These are phyloP conservation scores for Naganishia liquefaciens DNA, from an alignment of 1,284 basidiomycete species.

Conservation along the genomic window DNA sequence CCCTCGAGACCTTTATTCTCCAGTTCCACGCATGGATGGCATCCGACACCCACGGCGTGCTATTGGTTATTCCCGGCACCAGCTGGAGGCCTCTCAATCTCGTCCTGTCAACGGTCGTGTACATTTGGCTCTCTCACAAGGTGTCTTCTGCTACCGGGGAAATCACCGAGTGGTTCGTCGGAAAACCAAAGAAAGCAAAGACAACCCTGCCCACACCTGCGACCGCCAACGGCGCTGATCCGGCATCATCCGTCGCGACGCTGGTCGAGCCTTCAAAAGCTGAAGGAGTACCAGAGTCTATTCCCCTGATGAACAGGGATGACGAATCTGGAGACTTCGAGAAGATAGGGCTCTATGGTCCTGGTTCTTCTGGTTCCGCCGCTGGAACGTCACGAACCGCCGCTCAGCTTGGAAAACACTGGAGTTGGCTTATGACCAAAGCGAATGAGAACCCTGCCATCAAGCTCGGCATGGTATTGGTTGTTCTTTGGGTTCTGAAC, in stretches of 20 bases:
- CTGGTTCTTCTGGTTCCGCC: conserved; percentile 17
- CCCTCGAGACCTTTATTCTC: conserved; percentile 81
- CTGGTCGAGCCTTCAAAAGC: conserved; percentile 40
- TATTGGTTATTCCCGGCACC: conserved; percentile 74
- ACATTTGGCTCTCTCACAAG: conserved; percentile 74
- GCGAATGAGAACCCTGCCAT: conserved; percentile 45
- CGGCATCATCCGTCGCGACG: conserved; percentile 22
- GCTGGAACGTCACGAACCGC: conserved; percentile 13
- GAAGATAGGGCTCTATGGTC: conserved; percentile 26
- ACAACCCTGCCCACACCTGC: conserved; percentile 23
- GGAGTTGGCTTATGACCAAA: conserved; percentile 33
- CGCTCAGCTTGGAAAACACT: conserved; percentile 6
- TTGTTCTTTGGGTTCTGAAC: conserved; percentile 52
- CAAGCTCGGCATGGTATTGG: conserved; percentile 49
- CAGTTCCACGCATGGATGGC: conserved; percentile 89
- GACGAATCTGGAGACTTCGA: conserved; percentile 37
- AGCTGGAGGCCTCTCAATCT: conserved; percentile 73
- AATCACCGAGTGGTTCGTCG: conserved; percentile 70
- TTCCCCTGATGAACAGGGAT: conserved; percentile 48
- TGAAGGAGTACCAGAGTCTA: conserved; percentile 47
- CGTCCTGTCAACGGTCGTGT: conserved; percentile 69
- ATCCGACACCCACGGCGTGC: conserved; percentile 78
- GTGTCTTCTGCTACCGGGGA: conserved; percentile 73
- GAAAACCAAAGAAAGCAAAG: conserved; percentile 48
- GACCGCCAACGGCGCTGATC: conserved; percentile 34